Conservation (phyloP, 75 land plant species). For the Pseudotsuga menziesii region DNA sequence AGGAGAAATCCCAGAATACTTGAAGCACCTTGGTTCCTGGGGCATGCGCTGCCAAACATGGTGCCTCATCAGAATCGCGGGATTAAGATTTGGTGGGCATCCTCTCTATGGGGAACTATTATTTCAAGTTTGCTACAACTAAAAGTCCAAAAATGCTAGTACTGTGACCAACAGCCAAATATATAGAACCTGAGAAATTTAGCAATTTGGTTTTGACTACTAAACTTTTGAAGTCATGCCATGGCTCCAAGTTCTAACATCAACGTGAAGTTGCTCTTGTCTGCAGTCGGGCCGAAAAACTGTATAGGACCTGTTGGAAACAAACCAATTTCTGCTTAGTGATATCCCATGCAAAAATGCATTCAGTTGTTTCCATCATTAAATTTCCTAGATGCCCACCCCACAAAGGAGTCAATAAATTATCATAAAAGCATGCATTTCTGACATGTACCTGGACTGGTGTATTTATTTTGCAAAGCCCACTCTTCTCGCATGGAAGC, state of each 20-base stretch:
- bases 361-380: background rate
- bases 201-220: background rate
- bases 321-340: background rate
- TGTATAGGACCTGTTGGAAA: constrained; percentile 76
- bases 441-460: constrained; percentile 68
- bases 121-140: too few relatives aligned
- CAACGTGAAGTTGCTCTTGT: constrained; percentile 74
- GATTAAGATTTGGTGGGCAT: too few relatives aligned
- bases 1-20: too few relatives aligned
- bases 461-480: constrained; percentile 80
- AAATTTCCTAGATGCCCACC: background rate
- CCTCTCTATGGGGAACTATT: too few relatives aligned
- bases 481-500: constrained; percentile 82
- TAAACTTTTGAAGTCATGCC: constrained; percentile 23
- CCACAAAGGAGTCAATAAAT: background rate
- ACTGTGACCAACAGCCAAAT: background rate
- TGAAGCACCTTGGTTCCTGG: too few relatives aligned
- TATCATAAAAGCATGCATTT: background rate
- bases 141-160: background rate
- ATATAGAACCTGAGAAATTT: background rate
- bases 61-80: too few relatives aligned
- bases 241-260: constrained; percentile 80
- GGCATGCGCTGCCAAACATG: too few relatives aligned
- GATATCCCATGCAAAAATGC: background rate
- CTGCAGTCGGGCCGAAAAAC: constrained; percentile 70